phyloP scores from a whole-genome alignment of 2,329 filamentous ascomycete genomes.

The Fusarium sacchari region DNA sequence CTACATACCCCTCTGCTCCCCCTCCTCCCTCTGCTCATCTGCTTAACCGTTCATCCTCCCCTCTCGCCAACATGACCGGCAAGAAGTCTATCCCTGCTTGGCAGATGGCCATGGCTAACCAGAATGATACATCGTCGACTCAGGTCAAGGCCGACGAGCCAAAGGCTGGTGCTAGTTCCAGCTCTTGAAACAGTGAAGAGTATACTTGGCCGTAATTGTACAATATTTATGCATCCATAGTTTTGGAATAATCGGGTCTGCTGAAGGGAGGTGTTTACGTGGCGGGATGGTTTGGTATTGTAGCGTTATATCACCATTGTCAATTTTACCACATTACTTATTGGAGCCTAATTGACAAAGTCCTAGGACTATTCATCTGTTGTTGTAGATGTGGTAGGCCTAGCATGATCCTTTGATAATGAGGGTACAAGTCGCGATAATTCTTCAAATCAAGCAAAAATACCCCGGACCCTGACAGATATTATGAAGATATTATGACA shows the following conservation, averaged over 20 bases:
- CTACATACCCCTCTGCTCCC: conserved; percentile 41
- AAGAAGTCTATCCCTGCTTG: conserved; percentile 81
- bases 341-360: neutral
- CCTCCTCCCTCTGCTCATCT: conserved; percentile 42
- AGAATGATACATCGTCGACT: conserved; percentile 48
- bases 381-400: neutral
- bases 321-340: neutral
- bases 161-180: conserved; percentile 32
- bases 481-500: neutral
- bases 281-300: conserved; percentile 21
- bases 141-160: conserved; percentile 43
- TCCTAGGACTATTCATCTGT: neutral
- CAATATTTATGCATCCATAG: conserved; percentile 33
- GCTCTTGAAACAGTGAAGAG: conserved; percentile 19
- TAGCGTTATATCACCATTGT: conserved; percentile 27
- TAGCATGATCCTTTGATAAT: too few species aligned
- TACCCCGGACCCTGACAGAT: neutral
- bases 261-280: conserved; percentile 6
- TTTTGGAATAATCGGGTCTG: conserved; percentile 25
- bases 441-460: neutral
- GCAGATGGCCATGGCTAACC: conserved; percentile 78
- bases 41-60: conserved; percentile 50
- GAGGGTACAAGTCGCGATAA: neutral
- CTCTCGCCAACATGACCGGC: conserved; percentile 49
- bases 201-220: conserved; percentile 25